Evolutionary conservation across 2,329 filamentous ascomycete species (phyloP).

Genomic region (Phialocephala sp.): DNA sequence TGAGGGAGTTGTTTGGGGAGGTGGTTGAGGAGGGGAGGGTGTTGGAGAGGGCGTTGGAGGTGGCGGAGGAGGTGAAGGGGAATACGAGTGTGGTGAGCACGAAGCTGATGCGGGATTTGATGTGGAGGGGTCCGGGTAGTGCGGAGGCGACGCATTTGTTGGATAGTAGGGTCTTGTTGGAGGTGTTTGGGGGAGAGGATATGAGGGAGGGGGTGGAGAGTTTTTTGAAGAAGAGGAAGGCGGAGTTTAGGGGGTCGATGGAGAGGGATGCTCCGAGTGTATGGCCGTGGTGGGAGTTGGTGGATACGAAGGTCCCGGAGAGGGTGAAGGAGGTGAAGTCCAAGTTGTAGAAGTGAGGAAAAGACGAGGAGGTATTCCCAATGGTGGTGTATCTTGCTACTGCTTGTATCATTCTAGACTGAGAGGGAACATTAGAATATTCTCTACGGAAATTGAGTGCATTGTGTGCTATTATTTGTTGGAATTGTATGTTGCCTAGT

Average conservation of each 20-base stretch:
- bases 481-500: no score
- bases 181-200: conserved; percentile 60
- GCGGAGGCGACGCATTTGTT: conserved; percentile 74
- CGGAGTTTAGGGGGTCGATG: conserved; percentile 62
- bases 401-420: no score
- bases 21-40: conserved; percentile 65
- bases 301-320: conserved; percentile 48
- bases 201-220: conserved; percentile 64
- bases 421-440: background rate
- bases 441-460: no score
- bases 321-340: conserved; percentile 32
- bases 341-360: conserved; percentile 26
- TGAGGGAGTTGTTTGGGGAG: conserved; percentile 70
- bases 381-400: background rate
- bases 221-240: conserved; percentile 65
- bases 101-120: conserved; percentile 73
- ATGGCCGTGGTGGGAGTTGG: conserved; percentile 65
- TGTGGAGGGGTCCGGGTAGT: conserved; percentile 63
- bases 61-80: conserved; percentile 69
- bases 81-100: conserved; percentile 70
- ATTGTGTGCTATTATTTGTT: no score
- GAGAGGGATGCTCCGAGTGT: conserved; percentile 57
- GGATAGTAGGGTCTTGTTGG: conserved; percentile 68
- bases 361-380: background rate
- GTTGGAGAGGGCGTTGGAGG: conserved; percentile 65